Evolutionary conservation across 2,329 filamentous ascomycete genomes (phyloP), one percentile per base, ranked within the genome.

Genomic region (Colletotrichum gigasporum): DNA sequence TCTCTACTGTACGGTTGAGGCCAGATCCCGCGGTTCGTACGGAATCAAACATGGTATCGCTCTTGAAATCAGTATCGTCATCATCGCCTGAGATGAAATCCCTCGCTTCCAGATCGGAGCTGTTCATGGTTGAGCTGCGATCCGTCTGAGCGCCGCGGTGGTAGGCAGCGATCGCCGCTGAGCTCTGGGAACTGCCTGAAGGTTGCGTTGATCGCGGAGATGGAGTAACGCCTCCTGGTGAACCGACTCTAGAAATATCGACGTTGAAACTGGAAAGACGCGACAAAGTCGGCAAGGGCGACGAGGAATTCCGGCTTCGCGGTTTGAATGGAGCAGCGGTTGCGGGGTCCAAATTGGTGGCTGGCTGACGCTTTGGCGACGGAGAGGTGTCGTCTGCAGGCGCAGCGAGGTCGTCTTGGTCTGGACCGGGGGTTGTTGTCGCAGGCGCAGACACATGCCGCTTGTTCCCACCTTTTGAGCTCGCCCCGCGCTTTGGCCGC

Each of bases 1-100:
- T 91, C 72, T 92, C 88, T 47, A 88, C 84, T 32, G 87, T 86
- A 64, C 89, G 87, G 56, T 86, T 83, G 66, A 89, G 90, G 66
- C 86, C 85, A 9, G 91, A 93, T 37, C 86, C 89, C 64, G 86
- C 83, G 14, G 91, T 94, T 55, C 90, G 89, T 69, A 93, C 78
- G 28, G 91, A 94, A 79, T 94, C 92, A 75, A 89, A 94, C 59
- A 91, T 83, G 16, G 88, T 92, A 70, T 94, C 91, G 74, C 91
- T 93, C 77, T 89, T 90, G 71, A 90, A 88, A 73, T 93, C 91
- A n/a, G 88, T 89, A 70, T 93, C 91, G 70, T 93, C 90, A 58
- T 93, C 91, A 62, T 93, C 91, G 20, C 86, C 86, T 10, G 88
- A 92, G n/a, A 79, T 81, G 69, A 89, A 85, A 47, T 85, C 87